phyloP scores from a whole-genome alignment of 176 grass and related monocot genomes.

The Elymus sibiricus region DNA sequence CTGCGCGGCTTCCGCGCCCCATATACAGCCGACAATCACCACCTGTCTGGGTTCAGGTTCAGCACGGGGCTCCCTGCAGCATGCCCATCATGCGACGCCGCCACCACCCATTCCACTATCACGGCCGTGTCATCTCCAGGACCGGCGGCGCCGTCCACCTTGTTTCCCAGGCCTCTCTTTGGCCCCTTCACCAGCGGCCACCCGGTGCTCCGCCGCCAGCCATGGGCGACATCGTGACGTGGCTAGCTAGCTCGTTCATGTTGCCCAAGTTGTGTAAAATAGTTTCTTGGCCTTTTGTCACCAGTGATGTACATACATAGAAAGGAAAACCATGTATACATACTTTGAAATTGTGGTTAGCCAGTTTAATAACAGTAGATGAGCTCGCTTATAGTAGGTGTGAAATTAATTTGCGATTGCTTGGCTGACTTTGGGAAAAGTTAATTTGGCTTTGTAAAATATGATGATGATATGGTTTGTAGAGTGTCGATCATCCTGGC shows the following conservation, averaged over 20 bases:
- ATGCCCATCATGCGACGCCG: conserved; percentile 13
- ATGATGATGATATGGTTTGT: background rate
- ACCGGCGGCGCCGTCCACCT: background rate
- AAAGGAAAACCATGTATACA: too few relatives aligned
- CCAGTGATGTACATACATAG: background rate
- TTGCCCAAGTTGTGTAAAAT: background rate
- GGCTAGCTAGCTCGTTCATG: background rate
- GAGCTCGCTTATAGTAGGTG: background rate
- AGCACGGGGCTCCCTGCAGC: background rate
- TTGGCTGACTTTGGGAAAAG: conserved; percentile 11
- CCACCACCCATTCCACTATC: background rate
- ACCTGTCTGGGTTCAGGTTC: background rate
- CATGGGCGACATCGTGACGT: conserved; percentile 20
- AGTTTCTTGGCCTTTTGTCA: background rate
- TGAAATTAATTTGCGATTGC: conserved; percentile 3
- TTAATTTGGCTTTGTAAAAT: conserved; percentile 2
- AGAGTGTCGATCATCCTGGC: background rate
- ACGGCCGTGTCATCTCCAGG: background rate
- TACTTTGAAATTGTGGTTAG: too few relatives aligned
- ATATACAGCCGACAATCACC: background rate
- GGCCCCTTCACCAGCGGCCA: background rate
- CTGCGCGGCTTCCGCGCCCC: conserved; percentile 13
- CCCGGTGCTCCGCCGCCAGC: conserved; percentile 25
- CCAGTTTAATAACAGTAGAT: too few relatives aligned
- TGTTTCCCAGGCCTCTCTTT: conserved; percentile 18